A percentile compares a stretch with the other conserved stretches of the same genome.
These are phyloP conservation scores for Aquanectria penicillioides DNA, from an alignment of 2,329 filamentous ascomycete genomes.

Conservation along the genomic window DNA sequence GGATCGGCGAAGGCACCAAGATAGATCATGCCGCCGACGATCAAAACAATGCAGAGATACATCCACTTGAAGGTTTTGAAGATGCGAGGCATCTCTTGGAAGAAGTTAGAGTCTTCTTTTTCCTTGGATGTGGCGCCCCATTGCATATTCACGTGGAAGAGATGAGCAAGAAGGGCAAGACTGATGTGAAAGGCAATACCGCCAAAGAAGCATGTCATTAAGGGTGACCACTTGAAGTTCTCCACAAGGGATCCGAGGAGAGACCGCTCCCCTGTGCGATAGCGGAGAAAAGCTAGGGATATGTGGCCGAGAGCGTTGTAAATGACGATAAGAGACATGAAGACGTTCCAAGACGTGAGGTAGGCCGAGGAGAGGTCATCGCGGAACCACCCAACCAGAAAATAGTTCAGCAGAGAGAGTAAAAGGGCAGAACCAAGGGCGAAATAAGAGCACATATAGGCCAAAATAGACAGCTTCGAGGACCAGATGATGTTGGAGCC, in stretches of 20 bases:
- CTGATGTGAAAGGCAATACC: constrained; percentile 55
- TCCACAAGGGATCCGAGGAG: constrained; percentile 52
- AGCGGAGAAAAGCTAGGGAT: constrained; percentile 69
- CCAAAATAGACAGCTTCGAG: constrained; percentile 77
- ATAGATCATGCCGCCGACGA: constrained; percentile 60
- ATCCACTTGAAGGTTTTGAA: constrained; percentile 63
- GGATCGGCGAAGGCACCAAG: constrained; percentile 58
- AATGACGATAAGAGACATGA: constrained; percentile 70
- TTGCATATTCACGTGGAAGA: constrained; percentile 55
- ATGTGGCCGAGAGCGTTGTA: constrained; percentile 72
- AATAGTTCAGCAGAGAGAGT: constrained; percentile 76
- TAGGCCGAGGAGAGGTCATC: constrained; percentile 74
- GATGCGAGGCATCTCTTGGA: constrained; percentile 64
- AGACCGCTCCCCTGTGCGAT: constrained; percentile 65
- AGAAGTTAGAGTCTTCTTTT: constrained; percentile 65
- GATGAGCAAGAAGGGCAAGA: constrained; percentile 53
- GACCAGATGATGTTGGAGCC: constrained; percentile 69
- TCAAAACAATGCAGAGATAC: constrained; percentile 59
- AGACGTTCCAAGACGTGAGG: constrained; percentile 72
- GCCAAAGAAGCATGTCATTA: constrained; percentile 59
- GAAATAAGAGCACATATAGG: constrained; percentile 78
- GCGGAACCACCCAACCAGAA: constrained; percentile 77
- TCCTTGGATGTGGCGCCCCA: constrained; percentile 70
- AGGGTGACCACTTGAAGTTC: constrained; percentile 71
- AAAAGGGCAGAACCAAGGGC: constrained; percentile 74